Percentiles rank a stretch among this genome's conserved stretches.
phyloP scores from a whole-genome alignment of 495 filamentous ascomycete species.

The Mycothermus thermophilus region DNA sequence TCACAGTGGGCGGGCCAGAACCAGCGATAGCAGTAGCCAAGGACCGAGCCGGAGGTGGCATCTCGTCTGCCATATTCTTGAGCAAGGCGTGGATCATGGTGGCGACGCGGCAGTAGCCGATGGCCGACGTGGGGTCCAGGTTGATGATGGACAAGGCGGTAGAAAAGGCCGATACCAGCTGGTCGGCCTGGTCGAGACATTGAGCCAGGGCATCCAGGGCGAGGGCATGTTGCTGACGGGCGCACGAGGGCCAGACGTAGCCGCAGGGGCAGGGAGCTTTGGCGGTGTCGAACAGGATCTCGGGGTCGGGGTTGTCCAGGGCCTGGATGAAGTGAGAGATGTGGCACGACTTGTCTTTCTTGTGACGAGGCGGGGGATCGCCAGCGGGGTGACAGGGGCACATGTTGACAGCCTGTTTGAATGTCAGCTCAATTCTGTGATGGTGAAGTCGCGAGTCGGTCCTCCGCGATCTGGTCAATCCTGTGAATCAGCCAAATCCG shows the following conservation, averaged over 20 bases:
- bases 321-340: conserved; percentile 11
- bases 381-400: conserved; percentile 8
- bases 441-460: too few relatives aligned
- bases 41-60: too few relatives aligned
- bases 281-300: conserved; percentile 4
- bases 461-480: too few relatives aligned
- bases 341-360: conserved; percentile 17
- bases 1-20: too few relatives aligned
- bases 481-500: too few relatives aligned
- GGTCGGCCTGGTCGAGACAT: conserved; percentile 6
- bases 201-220: conserved; percentile 13
- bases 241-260: conserved; percentile 14
- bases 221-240: conserved; percentile 5
- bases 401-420: conserved; percentile 10
- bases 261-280: conserved; percentile 12
- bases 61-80: too few relatives aligned
- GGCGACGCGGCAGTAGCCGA: conserved; percentile 21
- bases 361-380: conserved; percentile 5
- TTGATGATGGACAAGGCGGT: conserved; percentile 15
- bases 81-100: conserved; percentile 8
- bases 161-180: conserved; percentile 12
- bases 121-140: conserved; percentile 9
- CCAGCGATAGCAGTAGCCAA: too few relatives aligned
- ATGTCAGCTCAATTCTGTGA: too few relatives aligned
- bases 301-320: conserved; percentile 3